Evolutionary conservation across 2,329 filamentous ascomycete species (phyloP).

Genomic region (Colletotrichum gigasporum): DNA sequence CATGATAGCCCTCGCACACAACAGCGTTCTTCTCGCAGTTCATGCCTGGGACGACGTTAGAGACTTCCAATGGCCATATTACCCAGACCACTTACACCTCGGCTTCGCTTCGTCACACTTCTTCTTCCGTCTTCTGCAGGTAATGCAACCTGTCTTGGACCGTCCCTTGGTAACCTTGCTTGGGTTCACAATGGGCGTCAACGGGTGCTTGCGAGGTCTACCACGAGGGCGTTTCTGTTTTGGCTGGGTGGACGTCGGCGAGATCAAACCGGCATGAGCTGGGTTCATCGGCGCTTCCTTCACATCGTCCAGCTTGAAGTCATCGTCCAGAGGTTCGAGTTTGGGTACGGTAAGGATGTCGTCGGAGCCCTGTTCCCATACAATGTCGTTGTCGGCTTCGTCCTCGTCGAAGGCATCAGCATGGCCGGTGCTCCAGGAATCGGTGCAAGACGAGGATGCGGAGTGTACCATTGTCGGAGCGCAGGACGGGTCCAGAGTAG

Average conservation of each 20-base stretch:
- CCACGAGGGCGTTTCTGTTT: conserved; percentile 76
- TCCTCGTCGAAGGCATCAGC: conserved; percentile 44
- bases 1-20: conserved; percentile 88
- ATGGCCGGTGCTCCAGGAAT: conserved; percentile 55
- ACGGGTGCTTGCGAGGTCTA: conserved; percentile 82
- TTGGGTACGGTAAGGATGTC: conserved; percentile 61
- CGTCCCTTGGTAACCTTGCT: conserved; percentile 82
- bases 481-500: conserved; percentile 47
- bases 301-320: conserved; percentile 62
- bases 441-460: conserved; percentile 55
- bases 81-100: conserved; percentile 60
- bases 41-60: conserved; percentile 63
- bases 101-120: conserved; percentile 77
- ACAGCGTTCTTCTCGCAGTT: conserved; percentile 96
- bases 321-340: conserved; percentile 65
- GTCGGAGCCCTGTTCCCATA: conserved; percentile 58
- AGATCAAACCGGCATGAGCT: conserved; percentile 19
- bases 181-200: conserved; percentile 64
- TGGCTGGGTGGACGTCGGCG: conserved; percentile 36
- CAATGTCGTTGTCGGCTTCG: conserved; percentile 50
- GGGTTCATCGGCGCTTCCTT: conserved; percentile 52
- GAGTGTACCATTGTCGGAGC: conserved; percentile 55
- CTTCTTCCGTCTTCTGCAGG: conserved; percentile 75
- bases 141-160: conserved; percentile 75
- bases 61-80: not conserved